Conservation (phyloP, 345 rosid species). For the Eucalyptus cladocalyx region DNA sequence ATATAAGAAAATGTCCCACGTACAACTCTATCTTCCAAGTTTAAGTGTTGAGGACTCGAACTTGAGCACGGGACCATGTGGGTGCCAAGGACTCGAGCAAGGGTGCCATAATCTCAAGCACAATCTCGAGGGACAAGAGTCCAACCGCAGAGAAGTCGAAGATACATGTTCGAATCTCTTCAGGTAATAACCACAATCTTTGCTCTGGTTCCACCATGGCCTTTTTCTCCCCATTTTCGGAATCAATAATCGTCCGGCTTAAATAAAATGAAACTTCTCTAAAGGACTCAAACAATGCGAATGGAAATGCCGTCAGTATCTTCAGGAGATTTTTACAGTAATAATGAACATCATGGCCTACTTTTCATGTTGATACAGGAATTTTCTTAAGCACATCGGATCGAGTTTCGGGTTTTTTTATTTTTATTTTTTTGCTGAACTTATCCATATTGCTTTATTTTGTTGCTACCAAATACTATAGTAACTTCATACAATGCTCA, state of each 20-base stretch:
- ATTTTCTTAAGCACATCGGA: neutral
- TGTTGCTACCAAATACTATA: too few relatives aligned
- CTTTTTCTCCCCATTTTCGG: neutral
- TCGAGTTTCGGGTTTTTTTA: too few relatives aligned
- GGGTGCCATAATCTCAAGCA: neutral
- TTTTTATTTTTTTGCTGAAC: too few relatives aligned
- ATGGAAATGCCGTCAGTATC: neutral
- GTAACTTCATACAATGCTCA: too few relatives aligned
- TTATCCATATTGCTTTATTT: too few relatives aligned
- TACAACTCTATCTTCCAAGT: neutral
- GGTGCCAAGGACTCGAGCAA: neutral
- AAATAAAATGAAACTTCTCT: neutral
- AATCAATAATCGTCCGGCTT: neutral
- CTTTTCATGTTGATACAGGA: neutral
- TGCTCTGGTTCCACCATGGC: neutral
- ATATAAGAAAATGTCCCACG: neutral
- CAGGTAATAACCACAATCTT: neutral
- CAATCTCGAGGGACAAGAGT: too few relatives aligned
- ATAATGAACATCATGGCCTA: neutral
- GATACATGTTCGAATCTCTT: too few relatives aligned
- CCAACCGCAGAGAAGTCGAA: too few relatives aligned
- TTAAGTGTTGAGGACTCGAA: neutral
- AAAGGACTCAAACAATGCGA: neutral
- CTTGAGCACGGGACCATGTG: neutral
- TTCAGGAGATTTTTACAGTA: neutral